phyloP scores from a whole-genome alignment of 2,329 filamentous ascomycete genomes.

The Pseudogymnoascus sp. region DNA sequence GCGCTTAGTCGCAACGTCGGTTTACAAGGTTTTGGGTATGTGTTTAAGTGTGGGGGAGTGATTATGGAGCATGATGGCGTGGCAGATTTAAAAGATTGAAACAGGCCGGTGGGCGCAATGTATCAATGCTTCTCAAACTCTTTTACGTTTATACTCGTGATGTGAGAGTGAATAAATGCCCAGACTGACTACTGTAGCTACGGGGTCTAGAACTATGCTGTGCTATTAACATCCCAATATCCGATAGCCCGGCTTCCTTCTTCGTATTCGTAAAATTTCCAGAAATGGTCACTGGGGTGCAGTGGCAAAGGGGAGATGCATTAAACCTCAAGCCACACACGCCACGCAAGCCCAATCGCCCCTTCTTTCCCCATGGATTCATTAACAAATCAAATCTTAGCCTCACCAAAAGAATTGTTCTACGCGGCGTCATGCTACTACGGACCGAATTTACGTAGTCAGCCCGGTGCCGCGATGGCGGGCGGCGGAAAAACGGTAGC shows the following conservation, averaged over 20 bases:
- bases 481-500: not conserved
- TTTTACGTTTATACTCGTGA: not conserved
- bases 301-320: not conserved
- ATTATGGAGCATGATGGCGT: constrained; percentile 4
- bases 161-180: not conserved
- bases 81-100: not conserved
- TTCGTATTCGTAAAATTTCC: not conserved
- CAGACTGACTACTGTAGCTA: not conserved
- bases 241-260: not conserved
- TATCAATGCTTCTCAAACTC: constrained; percentile 1
- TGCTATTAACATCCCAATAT: not conserved
- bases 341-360: not conserved
- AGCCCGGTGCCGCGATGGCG: not conserved
- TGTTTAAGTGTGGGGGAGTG: not conserved
- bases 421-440: not conserved
- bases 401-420: not conserved
- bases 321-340: not conserved
- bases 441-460: not conserved
- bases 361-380: not conserved
- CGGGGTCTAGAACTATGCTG: not conserved
- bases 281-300: not conserved
- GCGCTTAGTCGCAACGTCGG: not conserved
- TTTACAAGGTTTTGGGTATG: not conserved
- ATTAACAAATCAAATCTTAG: not conserved
- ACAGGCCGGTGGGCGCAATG: not conserved